Conservation (phyloP, 139 green algal species). For the Closterium sp. region DNA sequence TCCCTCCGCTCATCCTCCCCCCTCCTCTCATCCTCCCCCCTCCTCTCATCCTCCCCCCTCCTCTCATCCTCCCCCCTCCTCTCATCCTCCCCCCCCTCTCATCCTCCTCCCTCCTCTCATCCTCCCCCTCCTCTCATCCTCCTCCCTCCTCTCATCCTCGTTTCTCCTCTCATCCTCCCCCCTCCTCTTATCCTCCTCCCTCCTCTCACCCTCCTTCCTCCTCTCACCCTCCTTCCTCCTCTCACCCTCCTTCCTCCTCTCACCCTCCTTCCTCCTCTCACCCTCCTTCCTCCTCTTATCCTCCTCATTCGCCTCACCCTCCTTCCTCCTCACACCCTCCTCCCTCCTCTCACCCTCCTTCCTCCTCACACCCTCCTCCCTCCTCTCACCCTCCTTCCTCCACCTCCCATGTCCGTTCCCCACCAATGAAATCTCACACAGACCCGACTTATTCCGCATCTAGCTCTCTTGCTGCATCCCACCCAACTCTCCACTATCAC, state of each 20-base stretch:
- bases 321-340: no score
- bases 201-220: background rate
- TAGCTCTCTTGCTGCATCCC: background rate
- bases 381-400: background rate
- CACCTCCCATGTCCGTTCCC: background rate
- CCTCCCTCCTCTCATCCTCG: background rate
- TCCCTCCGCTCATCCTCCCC: background rate
- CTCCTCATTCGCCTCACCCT: no score
- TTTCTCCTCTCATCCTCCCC: background rate
- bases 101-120: background rate
- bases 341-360: no score
- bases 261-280: background rate
- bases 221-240: background rate
- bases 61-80: background rate
- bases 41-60: background rate
- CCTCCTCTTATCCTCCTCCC: background rate
- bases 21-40: background rate
- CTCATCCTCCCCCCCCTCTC: background rate
- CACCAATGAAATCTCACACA: background rate
- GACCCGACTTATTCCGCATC: background rate
- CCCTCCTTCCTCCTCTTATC: no score
- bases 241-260: background rate
- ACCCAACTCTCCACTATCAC: background rate
- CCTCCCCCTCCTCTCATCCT: background rate
- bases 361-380: background rate